These are phyloP conservation scores for Aspergillus bertholletiae DNA, from an alignment of 495 filamentous ascomycete species.

Conservation along the genomic window DNA sequence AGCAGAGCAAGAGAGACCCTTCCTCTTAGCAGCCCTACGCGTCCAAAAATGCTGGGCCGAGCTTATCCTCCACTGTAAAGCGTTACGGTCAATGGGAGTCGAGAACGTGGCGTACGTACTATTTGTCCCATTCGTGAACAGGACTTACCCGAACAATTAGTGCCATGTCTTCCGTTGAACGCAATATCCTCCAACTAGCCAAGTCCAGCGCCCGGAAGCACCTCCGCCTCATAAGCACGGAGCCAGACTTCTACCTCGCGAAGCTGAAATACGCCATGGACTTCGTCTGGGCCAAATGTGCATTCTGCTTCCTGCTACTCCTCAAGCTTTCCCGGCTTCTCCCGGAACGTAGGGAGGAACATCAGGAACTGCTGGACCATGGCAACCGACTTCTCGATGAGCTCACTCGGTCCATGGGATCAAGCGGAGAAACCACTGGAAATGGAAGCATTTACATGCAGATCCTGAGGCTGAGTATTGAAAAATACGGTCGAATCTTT, in stretches of 20 bases:
- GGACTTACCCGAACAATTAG: conserved; percentile 12
- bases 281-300: conserved; percentile 55
- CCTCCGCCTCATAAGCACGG: conserved; percentile 39
- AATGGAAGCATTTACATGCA: conserved; percentile 43
- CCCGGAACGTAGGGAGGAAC: conserved; percentile 36
- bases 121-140: neutral
- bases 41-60: conserved; percentile 48
- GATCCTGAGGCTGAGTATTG: conserved; percentile 41
- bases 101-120: conserved; percentile 41
- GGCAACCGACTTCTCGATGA: conserved; percentile 42
- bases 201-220: conserved; percentile 48
- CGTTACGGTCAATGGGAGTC: conserved; percentile 43
- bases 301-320: conserved; percentile 49
- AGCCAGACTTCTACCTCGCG: conserved; percentile 42
- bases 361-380: conserved; percentile 38
- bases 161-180: conserved; percentile 39
- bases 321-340: conserved; percentile 48
- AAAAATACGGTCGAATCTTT: conserved; percentile 44
- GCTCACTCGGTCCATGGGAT: conserved; percentile 30
- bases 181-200: conserved; percentile 39
- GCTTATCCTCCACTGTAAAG: conserved; percentile 48
- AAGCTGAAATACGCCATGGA: conserved; percentile 52
- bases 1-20: conserved; percentile 32
- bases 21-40: conserved; percentile 33
- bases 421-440: conserved; percentile 17